Conservation (phyloP, 208 protist species). For the Leishmania martiniquensis region DNA sequence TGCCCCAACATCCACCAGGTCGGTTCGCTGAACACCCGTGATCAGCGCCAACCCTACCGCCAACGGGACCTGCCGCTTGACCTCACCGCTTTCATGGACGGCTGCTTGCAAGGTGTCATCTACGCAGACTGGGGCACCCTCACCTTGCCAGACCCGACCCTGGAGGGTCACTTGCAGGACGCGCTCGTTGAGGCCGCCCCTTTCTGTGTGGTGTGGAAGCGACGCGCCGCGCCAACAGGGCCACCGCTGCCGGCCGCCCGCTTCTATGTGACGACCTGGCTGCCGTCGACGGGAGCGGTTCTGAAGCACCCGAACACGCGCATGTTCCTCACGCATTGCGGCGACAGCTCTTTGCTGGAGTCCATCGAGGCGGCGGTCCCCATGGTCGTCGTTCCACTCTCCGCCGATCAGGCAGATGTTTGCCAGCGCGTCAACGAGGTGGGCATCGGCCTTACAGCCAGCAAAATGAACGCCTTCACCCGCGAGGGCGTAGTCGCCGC, state of each 20-base stretch:
- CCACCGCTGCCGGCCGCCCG: neutral
- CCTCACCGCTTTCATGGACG: conserved; percentile 40
- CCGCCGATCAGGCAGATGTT: conserved; percentile 58
- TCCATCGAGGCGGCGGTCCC: conserved; percentile 46
- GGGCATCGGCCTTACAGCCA: conserved; percentile 39
- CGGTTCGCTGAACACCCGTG: conserved; percentile 41
- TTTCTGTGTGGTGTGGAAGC: conserved; percentile 62
- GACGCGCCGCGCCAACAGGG: neutral
- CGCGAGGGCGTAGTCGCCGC: conserved; percentile 28
- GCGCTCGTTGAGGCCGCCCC: conserved; percentile 33
- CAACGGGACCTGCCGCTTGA: conserved; percentile 15
- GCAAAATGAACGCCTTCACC: conserved; percentile 36
- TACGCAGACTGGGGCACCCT: conserved; percentile 66
- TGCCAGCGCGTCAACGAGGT: conserved; percentile 57
- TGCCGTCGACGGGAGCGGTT: conserved; percentile 37
- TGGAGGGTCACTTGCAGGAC: conserved; percentile 26
- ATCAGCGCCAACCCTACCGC: conserved; percentile 25
- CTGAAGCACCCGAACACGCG: conserved; percentile 51
- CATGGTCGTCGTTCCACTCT: conserved; percentile 51
- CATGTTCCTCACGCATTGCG: conserved; percentile 55
- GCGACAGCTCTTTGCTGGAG: conserved; percentile 49
- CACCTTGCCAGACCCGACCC: conserved; percentile 12
- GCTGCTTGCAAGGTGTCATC: conserved; percentile 39
- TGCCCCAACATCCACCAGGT: conserved; percentile 60
- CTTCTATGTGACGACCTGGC: conserved; percentile 31